Evolutionary conservation across 139 green algal species (phyloP), one percentile per base, ranked within the genome.

Genomic region (Edaphochlamys debaryana): DNA sequence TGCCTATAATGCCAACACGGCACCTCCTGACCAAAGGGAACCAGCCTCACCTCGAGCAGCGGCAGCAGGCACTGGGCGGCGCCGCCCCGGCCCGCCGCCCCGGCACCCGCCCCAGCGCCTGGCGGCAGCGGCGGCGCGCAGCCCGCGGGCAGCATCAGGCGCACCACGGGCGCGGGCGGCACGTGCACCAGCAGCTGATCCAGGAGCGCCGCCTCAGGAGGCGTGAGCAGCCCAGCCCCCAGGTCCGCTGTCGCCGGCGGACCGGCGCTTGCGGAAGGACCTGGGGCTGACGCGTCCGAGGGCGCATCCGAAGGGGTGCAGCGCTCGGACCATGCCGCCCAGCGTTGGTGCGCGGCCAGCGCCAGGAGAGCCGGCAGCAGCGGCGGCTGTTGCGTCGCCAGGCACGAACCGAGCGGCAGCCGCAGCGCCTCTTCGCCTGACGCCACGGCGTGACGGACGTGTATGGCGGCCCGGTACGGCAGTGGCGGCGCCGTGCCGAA

Each of bases 131-230:
- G 52, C 56, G 48, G 32, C 72, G 52, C 36, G 0, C 45, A 54
- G 45, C 45, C 45, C 45, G 45, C 45, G 13, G 56, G 73, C 27
- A 80, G 2, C 73, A 80, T 40, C 56, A 80, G 37, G 0, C 73
- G 23, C 27, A 69, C 38, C 7, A 64, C 13, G 19, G 73, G 54
- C 62, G 37, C 4, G 8, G 73, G 73, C 37, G 56, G n/a, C 73
- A 80, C 38, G 54, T 80, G 58, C 9, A 5, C 23, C 56, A 80
- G 40, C 56, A 80, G 73, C 58, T 58, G 73, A 37, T 30, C 29
- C 29, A 80, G 2, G 37, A 80, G n/a, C n/a, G 5, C 9, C 62
- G 45, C 13, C 9, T 13, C 45, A 54, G 45, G 11, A 9, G 45
- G 11, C 45, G 9, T 9, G 11, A 54, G 11, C 45, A 54, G 9